Base-by-base conservation (phyloP, 163 green algal species). In the Picocystis sp. region DNA sequence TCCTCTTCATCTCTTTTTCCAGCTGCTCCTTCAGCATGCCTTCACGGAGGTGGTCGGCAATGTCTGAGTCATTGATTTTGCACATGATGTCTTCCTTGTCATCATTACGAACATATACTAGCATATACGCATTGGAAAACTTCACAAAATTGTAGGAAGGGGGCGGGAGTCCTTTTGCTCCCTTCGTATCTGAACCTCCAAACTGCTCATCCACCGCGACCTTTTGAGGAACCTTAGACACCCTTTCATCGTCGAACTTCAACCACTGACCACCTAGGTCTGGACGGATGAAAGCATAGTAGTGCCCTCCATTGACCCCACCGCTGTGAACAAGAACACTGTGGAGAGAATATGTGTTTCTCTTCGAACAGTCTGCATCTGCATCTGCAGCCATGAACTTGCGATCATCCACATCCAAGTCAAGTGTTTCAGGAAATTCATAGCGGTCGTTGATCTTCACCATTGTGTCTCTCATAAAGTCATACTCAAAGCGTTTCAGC, bases 401-500 rank as follows among this genome's bases (percentile, higher is more conserved):
- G 58, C 67, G 33, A 47, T 80, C 62, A 0, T 74, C 70, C 1
- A 52, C 53, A 67, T 95, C 87, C 25, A 98, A 71, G 60, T 98
- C 89, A 48, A 98, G 77, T 48, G 83, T 68, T 14, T 89, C 74
- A 22, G 73, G 74, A 56, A 98, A 97, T 70, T 94, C 85, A 65
- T 96, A 95, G 22, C 80, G 80, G 58, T 94, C 77, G 58, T 97
- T 97, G 61, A 96, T 86, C 82, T 94, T 67, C 44, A 72, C 45
- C 10, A 48, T 12, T 43, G 43, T 56, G 64, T 95, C 81, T 3
- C 80, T 68, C 54, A 80, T 56, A 45, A 81, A 92, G 61, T 98
- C 88, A 60, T 94, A 98, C 60, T 96, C 83, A 65, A 98, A 98
- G 25, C 89, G 81, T 67, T 93, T 94, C 21, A 98, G 80, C 60